Evolutionary conservation across 2,329 filamentous ascomycete genomes (phyloP).

Genomic region (Ceratocystis albifundus): DNA sequence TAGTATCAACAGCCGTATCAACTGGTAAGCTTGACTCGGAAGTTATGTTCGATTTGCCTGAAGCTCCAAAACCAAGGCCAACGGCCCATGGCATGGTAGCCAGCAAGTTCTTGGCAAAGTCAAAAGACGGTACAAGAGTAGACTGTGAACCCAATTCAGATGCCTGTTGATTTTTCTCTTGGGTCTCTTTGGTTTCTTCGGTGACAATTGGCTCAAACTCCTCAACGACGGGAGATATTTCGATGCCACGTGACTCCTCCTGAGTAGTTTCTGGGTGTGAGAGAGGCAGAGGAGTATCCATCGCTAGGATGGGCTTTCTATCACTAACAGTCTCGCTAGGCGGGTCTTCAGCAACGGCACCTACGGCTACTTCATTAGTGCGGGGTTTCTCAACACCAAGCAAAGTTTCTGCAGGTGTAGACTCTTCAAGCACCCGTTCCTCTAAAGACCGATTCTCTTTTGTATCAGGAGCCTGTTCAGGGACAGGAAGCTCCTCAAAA

Average conservation of each 20-base stretch:
- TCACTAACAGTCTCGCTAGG: too few species aligned
- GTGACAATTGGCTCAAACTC: neutral
- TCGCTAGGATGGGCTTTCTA: too few species aligned
- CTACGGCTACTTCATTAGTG: too few species aligned
- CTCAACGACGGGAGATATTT: neutral
- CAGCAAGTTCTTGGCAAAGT: conserved; percentile 13
- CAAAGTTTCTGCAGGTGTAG: neutral
- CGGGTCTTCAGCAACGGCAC: too few species aligned
- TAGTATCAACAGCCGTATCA: too few species aligned
- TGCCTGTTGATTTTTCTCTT: neutral
- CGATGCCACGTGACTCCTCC: neutral
- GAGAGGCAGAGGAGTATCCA: neutral
- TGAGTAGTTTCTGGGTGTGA: neutral
- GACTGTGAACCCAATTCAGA: neutral
- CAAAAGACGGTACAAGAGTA: conserved; percentile 13
- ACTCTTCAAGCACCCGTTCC: neutral
- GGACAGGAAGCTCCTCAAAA: neutral
- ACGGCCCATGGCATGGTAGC: conserved; percentile 16
- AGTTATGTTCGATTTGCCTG: neutral
- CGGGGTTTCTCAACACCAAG: neutral
- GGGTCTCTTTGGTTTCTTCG: neutral
- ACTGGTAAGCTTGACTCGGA: neutral
- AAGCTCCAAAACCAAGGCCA: neutral
- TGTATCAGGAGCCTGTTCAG: neutral
- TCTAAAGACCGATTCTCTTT: neutral